Evolutionary conservation across 352 stramenopile species (phyloP).

Genomic region (Phytophthora podocarpi): DNA sequence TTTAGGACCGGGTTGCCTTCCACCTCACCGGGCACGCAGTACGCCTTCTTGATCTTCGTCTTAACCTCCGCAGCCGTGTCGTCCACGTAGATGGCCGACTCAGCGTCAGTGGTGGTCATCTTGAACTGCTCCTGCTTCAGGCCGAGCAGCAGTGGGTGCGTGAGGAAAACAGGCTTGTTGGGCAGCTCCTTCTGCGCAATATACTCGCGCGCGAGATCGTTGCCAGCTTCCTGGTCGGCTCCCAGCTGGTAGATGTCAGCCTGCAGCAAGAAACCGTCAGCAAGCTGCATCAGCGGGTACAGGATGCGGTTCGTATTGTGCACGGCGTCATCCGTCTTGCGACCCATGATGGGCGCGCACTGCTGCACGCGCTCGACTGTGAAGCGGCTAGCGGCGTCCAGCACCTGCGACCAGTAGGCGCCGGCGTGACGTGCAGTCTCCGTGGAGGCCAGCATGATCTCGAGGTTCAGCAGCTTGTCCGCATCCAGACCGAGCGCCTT

Average conservation of each 20-base stretch:
- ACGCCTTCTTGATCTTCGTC: slow-evolving; percentile 99
- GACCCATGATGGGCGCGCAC: slow-evolving; percentile 99
- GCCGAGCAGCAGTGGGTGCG: slow-evolving; percentile 97
- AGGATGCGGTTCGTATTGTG: slow-evolving; percentile 95
- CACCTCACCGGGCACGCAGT: slow-evolving; percentile 92
- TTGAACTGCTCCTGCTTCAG: slow-evolving; percentile 99
- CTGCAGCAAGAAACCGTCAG: slow-evolving; percentile 98
- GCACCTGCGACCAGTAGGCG: slow-evolving; percentile 93
- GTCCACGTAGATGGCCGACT: slow-evolving; percentile 99
- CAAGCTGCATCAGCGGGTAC: slow-evolving; percentile 98
- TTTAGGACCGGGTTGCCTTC: slow-evolving; percentile 95
- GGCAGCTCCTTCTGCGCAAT: slow-evolving; percentile 87
- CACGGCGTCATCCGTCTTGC: slow-evolving; percentile 78
- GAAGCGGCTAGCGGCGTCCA: slow-evolving; percentile 91
- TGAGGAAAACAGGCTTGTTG: slow-evolving; percentile 92
- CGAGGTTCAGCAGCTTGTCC: slow-evolving; percentile 89
- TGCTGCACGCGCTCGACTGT: slow-evolving; percentile 95
- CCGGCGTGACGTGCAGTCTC: slow-evolving; percentile 90
- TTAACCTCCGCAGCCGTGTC: slow-evolving; percentile 94
- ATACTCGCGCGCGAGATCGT: slow-evolving; percentile 98
- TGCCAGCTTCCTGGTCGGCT: slow-evolving; percentile 96
- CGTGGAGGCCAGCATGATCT: slow-evolving; percentile 98
- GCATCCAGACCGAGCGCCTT: slow-evolving; percentile 97
- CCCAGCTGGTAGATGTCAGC: slow-evolving; percentile 99
- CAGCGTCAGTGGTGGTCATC: slow-evolving; percentile 99